These are phyloP conservation scores for Cicer bijugum DNA, from an alignment of 306 rosid genomes.

Conservation along the genomic window DNA sequence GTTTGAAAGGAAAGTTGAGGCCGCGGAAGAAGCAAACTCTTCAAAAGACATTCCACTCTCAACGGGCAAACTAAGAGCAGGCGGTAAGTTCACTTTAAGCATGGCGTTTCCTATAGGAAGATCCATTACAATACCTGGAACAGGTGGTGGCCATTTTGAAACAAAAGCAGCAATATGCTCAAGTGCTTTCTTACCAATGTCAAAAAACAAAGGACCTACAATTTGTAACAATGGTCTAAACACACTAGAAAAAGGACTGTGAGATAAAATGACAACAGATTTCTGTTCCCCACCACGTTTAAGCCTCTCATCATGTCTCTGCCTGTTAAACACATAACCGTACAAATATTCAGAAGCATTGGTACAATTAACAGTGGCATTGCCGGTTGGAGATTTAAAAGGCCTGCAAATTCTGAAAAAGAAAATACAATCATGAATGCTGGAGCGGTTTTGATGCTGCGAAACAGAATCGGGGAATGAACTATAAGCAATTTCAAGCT, in stretches of 20 bases:
- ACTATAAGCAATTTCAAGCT: slow-evolving; percentile 80
- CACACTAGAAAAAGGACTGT: slow-evolving; percentile 76
- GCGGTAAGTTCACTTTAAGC: slow-evolving; percentile 88
- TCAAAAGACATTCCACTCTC: slow-evolving; percentile 60
- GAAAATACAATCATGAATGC: slow-evolving; percentile 88
- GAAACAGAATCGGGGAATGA: slow-evolving; percentile 89
- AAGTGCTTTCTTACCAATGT: slow-evolving; percentile 85
- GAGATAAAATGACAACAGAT: slow-evolving; percentile 85
- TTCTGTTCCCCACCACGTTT: slow-evolving; percentile 98
- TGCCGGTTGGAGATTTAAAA: slow-evolving; percentile 42
- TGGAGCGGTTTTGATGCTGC: slow-evolving; percentile 84
- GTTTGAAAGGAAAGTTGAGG: slow-evolving; percentile 75
- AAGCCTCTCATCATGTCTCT: slow-evolving; percentile 93
- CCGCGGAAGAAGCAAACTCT: slow-evolving; percentile 63
- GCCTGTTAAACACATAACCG: slow-evolving; percentile 91
- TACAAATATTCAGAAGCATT: slow-evolving; percentile 63
- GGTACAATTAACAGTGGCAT: slow-evolving; percentile 36
- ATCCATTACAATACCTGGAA: slow-evolving; percentile 83
- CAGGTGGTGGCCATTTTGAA: slow-evolving; percentile 85
- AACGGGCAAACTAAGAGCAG: slow-evolving; percentile 72
- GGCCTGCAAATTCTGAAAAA: slow-evolving; percentile 73
- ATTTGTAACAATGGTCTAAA: slow-evolving; percentile 90
- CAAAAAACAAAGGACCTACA: slow-evolving; percentile 89
- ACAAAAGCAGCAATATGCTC: slow-evolving; percentile 91
- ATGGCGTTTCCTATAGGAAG: slow-evolving; percentile 91